Evolutionary conservation across 306 rosid genomes (phyloP).

Genomic region (Quercus bicolor): DNA sequence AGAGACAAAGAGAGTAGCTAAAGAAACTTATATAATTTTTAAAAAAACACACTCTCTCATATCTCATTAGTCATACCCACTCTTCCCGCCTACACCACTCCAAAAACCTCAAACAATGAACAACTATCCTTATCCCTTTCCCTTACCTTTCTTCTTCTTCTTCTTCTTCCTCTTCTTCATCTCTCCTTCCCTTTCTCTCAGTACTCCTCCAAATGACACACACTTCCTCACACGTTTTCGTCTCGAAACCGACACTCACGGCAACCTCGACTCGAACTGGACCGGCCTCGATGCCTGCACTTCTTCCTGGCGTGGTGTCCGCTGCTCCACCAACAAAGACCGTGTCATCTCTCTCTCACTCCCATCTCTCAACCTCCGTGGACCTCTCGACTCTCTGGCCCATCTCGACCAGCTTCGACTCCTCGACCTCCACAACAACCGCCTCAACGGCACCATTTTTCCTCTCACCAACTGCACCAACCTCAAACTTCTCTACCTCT

Average conservation of each 20-base stretch:
- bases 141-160: neutral
- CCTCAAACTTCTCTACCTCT: slow-evolving; percentile 74
- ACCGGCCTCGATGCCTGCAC: slow-evolving; percentile 67
- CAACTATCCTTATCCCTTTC: slow-evolving; percentile 16
- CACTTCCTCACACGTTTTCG: slow-evolving; percentile 64
- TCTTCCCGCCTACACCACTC: slow-evolving; percentile 38
- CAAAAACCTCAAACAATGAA: slow-evolving; percentile 25
- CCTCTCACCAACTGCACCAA: slow-evolving; percentile 66
- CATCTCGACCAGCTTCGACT: slow-evolving; percentile 73
- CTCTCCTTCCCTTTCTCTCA: slow-evolving; percentile 17
- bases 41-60: slow-evolving; percentile 11
- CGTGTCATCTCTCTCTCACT: slow-evolving; percentile 58
- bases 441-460: slow-evolving; percentile 60
- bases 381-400: slow-evolving; percentile 57
- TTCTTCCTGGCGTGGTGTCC: slow-evolving; percentile 71
- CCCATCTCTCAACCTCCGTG: slow-evolving; percentile 79
- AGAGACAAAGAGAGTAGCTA: neutral
- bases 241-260: slow-evolving; percentile 63
- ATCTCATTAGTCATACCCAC: neutral
- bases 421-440: slow-evolving; percentile 80
- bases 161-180: slow-evolving; percentile 2
- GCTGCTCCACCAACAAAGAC: slow-evolving; percentile 42
- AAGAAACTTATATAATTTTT: neutral
- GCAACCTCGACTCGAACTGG: slow-evolving; percentile 73
- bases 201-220: slow-evolving; percentile 54